phyloP scores from a whole-genome alignment of 768 basidiomycete species.

The Mycena sanguinolenta region DNA sequence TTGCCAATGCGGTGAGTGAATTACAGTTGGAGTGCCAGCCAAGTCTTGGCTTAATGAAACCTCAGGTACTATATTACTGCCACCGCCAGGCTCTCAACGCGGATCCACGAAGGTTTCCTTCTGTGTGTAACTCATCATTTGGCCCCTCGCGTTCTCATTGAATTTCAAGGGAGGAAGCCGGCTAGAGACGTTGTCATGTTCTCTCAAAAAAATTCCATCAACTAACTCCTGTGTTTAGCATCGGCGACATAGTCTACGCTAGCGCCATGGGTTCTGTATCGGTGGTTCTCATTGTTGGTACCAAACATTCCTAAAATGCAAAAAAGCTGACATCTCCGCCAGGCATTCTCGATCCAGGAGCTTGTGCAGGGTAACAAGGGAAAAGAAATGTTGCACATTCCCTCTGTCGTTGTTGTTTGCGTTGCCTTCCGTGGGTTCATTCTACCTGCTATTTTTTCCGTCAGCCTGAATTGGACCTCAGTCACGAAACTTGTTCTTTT shows the following conservation, averaged over 20 bases:
- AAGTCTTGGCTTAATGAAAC: neutral
- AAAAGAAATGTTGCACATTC: constrained; percentile 57
- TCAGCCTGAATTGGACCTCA: neutral
- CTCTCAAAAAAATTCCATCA: neutral
- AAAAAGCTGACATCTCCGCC: neutral
- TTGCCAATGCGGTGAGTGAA: constrained; percentile 51
- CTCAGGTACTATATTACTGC: constrained; percentile 55
- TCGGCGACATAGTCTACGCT: constrained; percentile 68
- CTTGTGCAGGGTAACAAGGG: constrained; percentile 8
- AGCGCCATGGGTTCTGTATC: constrained; percentile 30
- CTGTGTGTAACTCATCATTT: constrained; percentile 60
- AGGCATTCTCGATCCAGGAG: constrained; percentile 52
- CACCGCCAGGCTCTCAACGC: constrained; percentile 55
- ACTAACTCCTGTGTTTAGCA: constrained; percentile 30
- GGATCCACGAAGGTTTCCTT: constrained; percentile 39
- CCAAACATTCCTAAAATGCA: constrained; percentile 15
- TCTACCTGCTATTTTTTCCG: neutral
- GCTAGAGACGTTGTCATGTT: constrained; percentile 54
- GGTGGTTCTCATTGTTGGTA: constrained; percentile 47
- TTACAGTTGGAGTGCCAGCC: neutral
- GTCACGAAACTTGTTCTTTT: constrained; percentile 71
- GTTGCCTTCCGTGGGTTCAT: constrained; percentile 61
- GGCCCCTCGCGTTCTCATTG: constrained; percentile 48
- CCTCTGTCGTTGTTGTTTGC: constrained; percentile 66
- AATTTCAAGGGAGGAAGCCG: constrained; percentile 55